These are phyloP conservation scores for Thalassia testudinum DNA, from an alignment of 116 monocot genomes.

Conservation along the genomic window DNA sequence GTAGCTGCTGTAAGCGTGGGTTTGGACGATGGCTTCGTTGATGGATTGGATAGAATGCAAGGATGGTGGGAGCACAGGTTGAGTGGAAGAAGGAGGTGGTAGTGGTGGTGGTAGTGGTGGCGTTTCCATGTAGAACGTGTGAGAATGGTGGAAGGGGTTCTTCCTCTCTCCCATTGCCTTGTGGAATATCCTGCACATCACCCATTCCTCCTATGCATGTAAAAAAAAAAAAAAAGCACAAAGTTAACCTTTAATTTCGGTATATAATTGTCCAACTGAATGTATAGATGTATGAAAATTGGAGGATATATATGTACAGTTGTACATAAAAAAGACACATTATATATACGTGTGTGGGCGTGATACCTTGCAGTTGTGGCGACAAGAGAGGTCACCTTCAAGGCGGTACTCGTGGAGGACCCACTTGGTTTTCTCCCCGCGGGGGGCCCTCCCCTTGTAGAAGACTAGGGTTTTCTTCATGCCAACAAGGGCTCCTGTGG, in stretches of 20 bases:
- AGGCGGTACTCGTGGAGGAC: conserved; percentile 87
- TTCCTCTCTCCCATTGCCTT: conserved; percentile 37
- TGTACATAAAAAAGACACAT: no score
- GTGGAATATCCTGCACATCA: conserved; percentile 86
- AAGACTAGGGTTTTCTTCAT: conserved; percentile 95
- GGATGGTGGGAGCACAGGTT: no score
- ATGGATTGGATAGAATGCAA: neutral
- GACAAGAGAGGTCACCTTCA: conserved; percentile 56
- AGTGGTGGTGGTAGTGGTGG: neutral
- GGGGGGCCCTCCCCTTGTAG: conserved; percentile 80
- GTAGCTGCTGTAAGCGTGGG: no score
- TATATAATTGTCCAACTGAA: no score
- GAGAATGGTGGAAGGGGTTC: conserved; percentile 15
- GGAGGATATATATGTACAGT: no score
- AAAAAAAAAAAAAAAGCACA: neutral
- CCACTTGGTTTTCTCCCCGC: conserved; percentile 94
- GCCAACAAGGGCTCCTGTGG: conserved; percentile 37
- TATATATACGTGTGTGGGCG: neutral
- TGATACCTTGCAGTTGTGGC: conserved; percentile 48
- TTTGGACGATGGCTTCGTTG: neutral
- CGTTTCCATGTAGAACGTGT: conserved; percentile 5
- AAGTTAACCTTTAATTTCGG: no score
- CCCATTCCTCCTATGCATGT: conserved; percentile 79
- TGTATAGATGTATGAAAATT: no score
- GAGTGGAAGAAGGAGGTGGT: neutral